These are phyloP conservation scores for Yamadazyma sp. DNA, from an alignment of 1,139 yeast genomes.

Conservation along the genomic window DNA sequence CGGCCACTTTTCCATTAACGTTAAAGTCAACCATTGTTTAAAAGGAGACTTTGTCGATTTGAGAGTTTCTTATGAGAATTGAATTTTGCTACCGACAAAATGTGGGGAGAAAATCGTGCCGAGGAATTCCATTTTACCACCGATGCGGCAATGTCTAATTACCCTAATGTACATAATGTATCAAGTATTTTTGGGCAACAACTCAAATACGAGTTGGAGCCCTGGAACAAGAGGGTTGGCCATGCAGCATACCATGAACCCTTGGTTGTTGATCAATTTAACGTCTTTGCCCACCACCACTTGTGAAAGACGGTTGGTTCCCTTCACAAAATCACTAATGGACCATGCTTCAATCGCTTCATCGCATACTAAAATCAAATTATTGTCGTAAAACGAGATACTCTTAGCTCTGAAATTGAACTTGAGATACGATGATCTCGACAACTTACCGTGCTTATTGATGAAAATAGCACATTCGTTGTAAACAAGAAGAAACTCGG, in stretches of 20 bases:
- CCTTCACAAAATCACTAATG: conserved; percentile 50
- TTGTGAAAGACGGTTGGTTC: conserved; percentile 60
- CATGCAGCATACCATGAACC: conserved; percentile 51
- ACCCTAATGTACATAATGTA: background rate
- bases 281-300: conserved; percentile 73
- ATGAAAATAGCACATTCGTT: conserved; percentile 72
- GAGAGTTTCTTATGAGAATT: background rate
- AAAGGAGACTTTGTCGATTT: background rate
- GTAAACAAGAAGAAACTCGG: conserved; percentile 64
- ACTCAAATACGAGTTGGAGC: conserved; percentile 51
- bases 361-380: conserved; percentile 61
- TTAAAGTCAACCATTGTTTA: conserved; percentile 42
- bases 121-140: background rate
- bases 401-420: conserved; percentile 63
- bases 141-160: too few species aligned
- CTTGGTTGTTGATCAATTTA: conserved; percentile 41
- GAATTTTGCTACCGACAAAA: background rate
- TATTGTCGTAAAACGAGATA: conserved; percentile 57
- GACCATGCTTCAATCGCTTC: conserved; percentile 73
- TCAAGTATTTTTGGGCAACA: background rate
- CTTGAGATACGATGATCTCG: conserved; percentile 55
- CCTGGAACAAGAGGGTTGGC: conserved; percentile 73
- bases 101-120: conserved; percentile 6
- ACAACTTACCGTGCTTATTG: conserved; percentile 64
- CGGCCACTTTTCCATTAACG: conserved; percentile 66